phyloP scores from a whole-genome alignment of 73 alveolate genomes.

The Blepharisma japonicum region DNA sequence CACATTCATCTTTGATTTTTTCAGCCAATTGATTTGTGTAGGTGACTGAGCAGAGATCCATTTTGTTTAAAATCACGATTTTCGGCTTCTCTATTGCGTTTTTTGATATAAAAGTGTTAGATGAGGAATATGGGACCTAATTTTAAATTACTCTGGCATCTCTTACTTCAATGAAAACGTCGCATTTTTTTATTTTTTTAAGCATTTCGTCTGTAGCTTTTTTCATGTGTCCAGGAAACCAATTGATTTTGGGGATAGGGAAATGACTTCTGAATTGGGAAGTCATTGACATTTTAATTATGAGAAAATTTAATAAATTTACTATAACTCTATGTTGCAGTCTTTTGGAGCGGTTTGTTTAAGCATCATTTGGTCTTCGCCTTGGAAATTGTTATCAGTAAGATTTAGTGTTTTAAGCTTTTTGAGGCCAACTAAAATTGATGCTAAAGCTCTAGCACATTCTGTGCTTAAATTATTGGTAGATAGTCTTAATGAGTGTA shows the following conservation, averaged over 20 bases:
- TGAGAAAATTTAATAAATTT: no score
- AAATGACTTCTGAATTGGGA: not conserved
- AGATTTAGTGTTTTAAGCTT: no score
- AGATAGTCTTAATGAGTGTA: no score
- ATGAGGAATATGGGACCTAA: no score
- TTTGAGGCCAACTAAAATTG: no score
- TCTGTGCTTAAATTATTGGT: no score
- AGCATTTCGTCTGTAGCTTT: conserved; percentile 65
- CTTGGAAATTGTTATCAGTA: no score
- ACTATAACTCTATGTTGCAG: no score
- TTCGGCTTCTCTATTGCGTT: conserved; percentile 49
- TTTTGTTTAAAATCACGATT: conserved; percentile 74
- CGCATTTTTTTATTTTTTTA: conserved; percentile 54
- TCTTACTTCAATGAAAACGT: conserved; percentile 78
- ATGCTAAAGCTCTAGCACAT: no score
- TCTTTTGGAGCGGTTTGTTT: no score
- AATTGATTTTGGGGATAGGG: conserved; percentile 47
- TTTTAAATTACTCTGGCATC: conserved; percentile 83
- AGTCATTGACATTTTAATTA: no score
- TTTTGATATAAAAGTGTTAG: not conserved
- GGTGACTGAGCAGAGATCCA: conserved; percentile 65
- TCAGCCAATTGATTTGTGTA: conserved; percentile 50
- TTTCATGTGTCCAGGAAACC: conserved; percentile 94
- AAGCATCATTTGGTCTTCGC: no score
- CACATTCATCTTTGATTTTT: conserved; percentile 45